Evolutionary conservation across 2,329 filamentous ascomycete species (phyloP), one percentile per base, ranked within the genome.

Genomic region (Metarhizium rileyi): DNA sequence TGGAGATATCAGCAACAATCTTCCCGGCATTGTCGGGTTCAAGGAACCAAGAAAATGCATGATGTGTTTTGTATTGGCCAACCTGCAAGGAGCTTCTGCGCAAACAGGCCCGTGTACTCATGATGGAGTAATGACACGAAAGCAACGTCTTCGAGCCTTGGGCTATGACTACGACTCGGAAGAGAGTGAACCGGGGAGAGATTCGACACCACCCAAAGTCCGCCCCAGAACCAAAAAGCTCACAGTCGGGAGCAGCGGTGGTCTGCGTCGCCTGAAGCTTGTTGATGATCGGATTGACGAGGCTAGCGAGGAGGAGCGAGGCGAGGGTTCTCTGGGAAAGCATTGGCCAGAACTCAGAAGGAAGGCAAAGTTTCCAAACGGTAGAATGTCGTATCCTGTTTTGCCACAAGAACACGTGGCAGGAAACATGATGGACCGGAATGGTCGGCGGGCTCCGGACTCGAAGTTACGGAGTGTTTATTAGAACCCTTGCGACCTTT

Each of bases 151-250:
- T 18, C 45, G 52, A 20, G 55, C 56, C 2, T 49, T 59, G n/a
- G 57, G 57, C 9, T 59, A 57, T 47, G 57, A 59, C 18, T 59
- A 59, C 47, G 57, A 58, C 14, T 57, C 57, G 1, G 57, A 59
- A 16, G 54, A 56, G 9, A 50, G 49, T 26, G 50, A 45, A 5
- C 8, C 38, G 1, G 46, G 28, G n/a, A 3, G 43, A 16, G 30
- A 27, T 30, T 25, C 8, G 12, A 10, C 38, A 12, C 6, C 43
- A 9, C 2, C 25, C 9, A 16, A 16, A n/a, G 36, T 27, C 10
- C 22, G 27, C 4, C 6, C 28, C 38, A 52, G 47, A 18, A 52
- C 47, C 5, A 52, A 52, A 44, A 50, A 43, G 41, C 50, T 52
- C 35, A 52, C 44, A 6, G 43, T 35, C 23, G 50, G 50, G 12